Conservation (phyloP, 140 eudicot genomes). For the Anethum foeniculum region DNA sequence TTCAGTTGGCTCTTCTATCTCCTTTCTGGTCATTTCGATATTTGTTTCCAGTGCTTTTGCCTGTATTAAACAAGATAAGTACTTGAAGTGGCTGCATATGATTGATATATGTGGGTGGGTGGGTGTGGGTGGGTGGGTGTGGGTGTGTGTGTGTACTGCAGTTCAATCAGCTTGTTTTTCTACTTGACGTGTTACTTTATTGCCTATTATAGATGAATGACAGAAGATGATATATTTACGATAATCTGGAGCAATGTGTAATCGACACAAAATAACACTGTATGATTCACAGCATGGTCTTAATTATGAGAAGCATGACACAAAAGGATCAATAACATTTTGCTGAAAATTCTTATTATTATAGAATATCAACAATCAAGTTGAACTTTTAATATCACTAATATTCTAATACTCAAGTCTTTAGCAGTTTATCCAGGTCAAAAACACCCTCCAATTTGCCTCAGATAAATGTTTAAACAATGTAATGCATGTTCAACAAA, state of each 20-base stretch:
- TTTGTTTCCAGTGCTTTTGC: constrained; percentile 52
- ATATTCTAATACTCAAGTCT: too few species aligned
- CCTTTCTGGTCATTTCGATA: constrained; percentile 50
- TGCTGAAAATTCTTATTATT: background rate
- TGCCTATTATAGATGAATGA: background rate
- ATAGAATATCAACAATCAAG: too few species aligned
- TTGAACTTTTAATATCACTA: too few species aligned
- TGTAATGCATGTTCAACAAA: too few species aligned
- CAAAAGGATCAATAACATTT: background rate
- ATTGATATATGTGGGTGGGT: background rate
- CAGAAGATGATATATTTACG: background rate
- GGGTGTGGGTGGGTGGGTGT: background rate
- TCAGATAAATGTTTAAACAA: too few species aligned
- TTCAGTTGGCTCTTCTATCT: constrained; percentile 60
- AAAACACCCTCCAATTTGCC: too few species aligned
- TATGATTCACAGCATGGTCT: background rate
- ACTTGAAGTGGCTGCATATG: background rate
- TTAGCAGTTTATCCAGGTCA: too few species aligned
- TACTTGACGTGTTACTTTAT: background rate
- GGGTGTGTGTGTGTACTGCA: background rate
- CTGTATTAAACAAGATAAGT: constrained; percentile 24
- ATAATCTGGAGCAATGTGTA: background rate
- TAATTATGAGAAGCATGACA: background rate
- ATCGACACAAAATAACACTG: background rate
- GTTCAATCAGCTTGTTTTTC: background rate